Percentiles rank a stretch among this genome's conserved stretches.
phyloP scores from a whole-genome alignment of 495 filamentous ascomycete species.

The Neurospora sp. region DNA sequence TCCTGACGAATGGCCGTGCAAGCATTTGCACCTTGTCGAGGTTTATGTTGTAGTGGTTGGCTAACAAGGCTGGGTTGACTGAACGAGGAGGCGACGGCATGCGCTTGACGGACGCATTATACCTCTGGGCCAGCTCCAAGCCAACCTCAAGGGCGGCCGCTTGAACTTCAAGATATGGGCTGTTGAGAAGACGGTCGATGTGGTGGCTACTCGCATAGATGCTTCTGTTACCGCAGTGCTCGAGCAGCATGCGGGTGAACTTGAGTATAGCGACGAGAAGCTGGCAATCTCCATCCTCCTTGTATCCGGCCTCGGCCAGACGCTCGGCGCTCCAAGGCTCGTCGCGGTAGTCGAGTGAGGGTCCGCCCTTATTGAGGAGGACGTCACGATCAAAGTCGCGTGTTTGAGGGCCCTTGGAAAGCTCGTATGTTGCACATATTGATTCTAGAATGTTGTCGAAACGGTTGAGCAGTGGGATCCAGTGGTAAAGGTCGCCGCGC shows the following conservation, averaged over 20 bases:
- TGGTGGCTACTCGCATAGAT: conserved; percentile 86
- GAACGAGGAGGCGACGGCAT: conserved; percentile 44
- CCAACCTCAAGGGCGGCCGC: conserved; percentile 63
- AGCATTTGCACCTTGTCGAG: conserved; percentile 78
- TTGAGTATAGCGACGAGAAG: conserved; percentile 68
- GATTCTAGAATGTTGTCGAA: conserved; percentile 83
- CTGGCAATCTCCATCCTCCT: conserved; percentile 63
- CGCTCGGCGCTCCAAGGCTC: conserved; percentile 34
- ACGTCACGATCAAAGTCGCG: conserved; percentile 58
- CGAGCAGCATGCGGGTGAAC: conserved; percentile 78
- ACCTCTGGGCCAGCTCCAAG: conserved; percentile 79
- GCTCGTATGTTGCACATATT: conserved; percentile 69
- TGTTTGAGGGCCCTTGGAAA: conserved; percentile 72
- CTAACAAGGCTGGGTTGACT: conserved; percentile 62
- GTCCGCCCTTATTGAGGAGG: conserved; percentile 41
- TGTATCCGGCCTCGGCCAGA: conserved; percentile 49
- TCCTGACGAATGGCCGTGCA: conserved; percentile 71
- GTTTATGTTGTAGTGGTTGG: conserved; percentile 89
- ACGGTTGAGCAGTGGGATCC: conserved; percentile 89
- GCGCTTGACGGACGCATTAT: conserved; percentile 76
- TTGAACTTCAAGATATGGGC: conserved; percentile 68
- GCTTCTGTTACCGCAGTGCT: conserved; percentile 95
- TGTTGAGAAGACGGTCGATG: conserved; percentile 78
- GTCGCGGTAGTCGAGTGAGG: conserved; percentile 28
- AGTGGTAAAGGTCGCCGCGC: conserved; percentile 95